Percentiles rank a stretch among this genome's conserved stretches.
Conservation (phyloP, 2,329 filamentous ascomycete species). For the Fusarium algeriense region DNA sequence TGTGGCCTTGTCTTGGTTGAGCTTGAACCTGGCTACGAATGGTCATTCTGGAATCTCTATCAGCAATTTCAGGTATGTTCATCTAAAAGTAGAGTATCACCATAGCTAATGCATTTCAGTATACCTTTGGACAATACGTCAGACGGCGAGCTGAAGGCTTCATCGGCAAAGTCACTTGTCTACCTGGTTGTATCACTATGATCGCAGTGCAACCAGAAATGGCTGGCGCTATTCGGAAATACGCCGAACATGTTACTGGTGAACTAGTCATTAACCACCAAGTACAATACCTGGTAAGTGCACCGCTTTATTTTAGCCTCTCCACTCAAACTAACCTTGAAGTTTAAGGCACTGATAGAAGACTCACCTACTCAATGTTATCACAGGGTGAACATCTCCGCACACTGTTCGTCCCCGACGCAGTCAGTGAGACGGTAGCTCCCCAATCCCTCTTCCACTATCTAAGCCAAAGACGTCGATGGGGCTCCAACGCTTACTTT, state of each 20-base stretch:
- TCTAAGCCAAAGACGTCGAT: conserved; percentile 50
- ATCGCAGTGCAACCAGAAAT: conserved; percentile 40
- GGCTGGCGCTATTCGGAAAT: conserved; percentile 39
- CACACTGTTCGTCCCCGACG: conserved; percentile 51
- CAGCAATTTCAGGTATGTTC: conserved; percentile 39
- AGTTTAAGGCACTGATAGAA: conserved; percentile 34
- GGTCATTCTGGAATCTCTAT: conserved; percentile 43
- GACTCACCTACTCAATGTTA: conserved; percentile 42
- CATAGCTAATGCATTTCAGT: background rate
- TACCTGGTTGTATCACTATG: conserved; percentile 43
- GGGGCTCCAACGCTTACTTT: conserved; percentile 54
- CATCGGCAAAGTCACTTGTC: conserved; percentile 37
- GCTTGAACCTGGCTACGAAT: conserved; percentile 39
- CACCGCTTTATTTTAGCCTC: no score
- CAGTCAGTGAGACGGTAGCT: conserved; percentile 51
- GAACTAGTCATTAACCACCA: conserved; percentile 39
- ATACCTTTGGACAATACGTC: conserved; percentile 40
- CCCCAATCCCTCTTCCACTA: conserved; percentile 52
- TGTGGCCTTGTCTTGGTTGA: conserved; percentile 39
- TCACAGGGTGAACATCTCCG: conserved; percentile 37
- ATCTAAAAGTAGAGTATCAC: no score
- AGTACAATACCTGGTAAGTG: conserved; percentile 41
- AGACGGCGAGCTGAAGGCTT: conserved; percentile 35
- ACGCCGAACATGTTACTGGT: conserved; percentile 36
- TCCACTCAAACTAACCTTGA: background rate